These are phyloP conservation scores for Cicer pinnatifidum DNA, from an alignment of 306 rosid genomes.

Conservation along the genomic window DNA sequence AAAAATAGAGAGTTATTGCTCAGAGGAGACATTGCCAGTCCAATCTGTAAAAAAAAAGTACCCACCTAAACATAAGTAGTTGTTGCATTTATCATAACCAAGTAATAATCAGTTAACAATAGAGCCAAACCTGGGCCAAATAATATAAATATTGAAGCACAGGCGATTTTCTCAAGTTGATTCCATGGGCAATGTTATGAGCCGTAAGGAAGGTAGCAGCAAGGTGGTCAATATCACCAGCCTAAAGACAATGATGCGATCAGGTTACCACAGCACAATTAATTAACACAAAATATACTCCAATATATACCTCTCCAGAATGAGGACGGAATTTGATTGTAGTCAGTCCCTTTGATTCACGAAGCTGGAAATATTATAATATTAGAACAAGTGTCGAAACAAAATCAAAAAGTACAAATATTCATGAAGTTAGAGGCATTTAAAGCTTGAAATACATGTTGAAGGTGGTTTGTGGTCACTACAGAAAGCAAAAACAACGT, in stretches of 20 bases:
- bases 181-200: constrained; percentile 93
- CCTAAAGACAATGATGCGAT: constrained; percentile 58
- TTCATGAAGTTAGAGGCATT: constrained; percentile 20
- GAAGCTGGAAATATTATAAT: constrained; percentile 70
- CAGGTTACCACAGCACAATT: constrained; percentile 32
- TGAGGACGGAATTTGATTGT: constrained; percentile 98
- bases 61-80: constrained; percentile 22
- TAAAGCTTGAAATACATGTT: constrained; percentile 7
- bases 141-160: constrained; percentile 92
- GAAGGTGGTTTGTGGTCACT: neutral
- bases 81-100: constrained; percentile 33
- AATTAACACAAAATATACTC: constrained; percentile 33
- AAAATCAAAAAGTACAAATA: constrained; percentile 21
- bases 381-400: constrained; percentile 41
- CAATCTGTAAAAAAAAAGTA: constrained; percentile 60
- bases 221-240: constrained; percentile 98
- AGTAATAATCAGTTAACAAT: constrained; percentile 32
- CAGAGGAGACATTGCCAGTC: constrained; percentile 97
- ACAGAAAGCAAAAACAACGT: constrained; percentile 22
- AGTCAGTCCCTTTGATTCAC: constrained; percentile 94
- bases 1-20: constrained; percentile 94
- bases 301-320: constrained; percentile 82
- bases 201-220: constrained; percentile 90
- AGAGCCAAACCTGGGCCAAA: constrained; percentile 74
- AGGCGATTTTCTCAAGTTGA: constrained; percentile 92